Base-by-base conservation (phyloP, 2,329 filamentous ascomycete species). In the Pseudopyrenochaeta lycopersici region DNA sequence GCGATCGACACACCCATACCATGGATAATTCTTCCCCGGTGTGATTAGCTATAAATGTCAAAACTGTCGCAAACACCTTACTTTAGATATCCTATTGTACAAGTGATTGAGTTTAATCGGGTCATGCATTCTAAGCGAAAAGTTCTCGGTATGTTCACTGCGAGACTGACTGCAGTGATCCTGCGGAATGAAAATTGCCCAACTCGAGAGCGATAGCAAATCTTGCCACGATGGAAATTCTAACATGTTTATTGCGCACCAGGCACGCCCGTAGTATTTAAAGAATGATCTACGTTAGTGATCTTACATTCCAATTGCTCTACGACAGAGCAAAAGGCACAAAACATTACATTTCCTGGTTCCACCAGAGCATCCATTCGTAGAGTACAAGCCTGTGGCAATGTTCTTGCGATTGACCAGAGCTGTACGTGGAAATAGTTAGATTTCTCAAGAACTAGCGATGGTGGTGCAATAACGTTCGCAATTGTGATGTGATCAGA, bases 381-480 rank as follows among this genome's bases (percentile, higher is more conserved):
- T 21, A 39, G 17, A 7, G 21, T 15, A 18, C 36, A 39, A 39
- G 21, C 17, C 17, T 39, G 14, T 21, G 36, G 15, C 15, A 39
- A 43, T 7, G 40, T 15, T 31, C 40, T 43, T 43, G 40, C 40
- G 40, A 43, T 43, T 18, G 40, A 23, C 40, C 20, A 20, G 11
- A 43, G 27, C 40, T n/a, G 21, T 43, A 43, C 15, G 40, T 43
- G 21, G 40, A 43, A 43, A 43, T 14, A 30, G 20, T 43, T 23
- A 17, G 15, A 23, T 43, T 43, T 18, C 40, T 31, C 40, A 43
- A 14, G 21, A 43, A 31, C 27, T 27, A 7, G 40, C 40, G 17
- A 43, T 43, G 40, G 40, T 17, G 40, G 20, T 30, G 40, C 40
- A 29, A 30, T 15, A 31, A 43, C n/a, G 40, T 20, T 43, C n/a